Conservation (phyloP, 2,329 filamentous ascomycete species). For the Simplicillium sp. region DNA sequence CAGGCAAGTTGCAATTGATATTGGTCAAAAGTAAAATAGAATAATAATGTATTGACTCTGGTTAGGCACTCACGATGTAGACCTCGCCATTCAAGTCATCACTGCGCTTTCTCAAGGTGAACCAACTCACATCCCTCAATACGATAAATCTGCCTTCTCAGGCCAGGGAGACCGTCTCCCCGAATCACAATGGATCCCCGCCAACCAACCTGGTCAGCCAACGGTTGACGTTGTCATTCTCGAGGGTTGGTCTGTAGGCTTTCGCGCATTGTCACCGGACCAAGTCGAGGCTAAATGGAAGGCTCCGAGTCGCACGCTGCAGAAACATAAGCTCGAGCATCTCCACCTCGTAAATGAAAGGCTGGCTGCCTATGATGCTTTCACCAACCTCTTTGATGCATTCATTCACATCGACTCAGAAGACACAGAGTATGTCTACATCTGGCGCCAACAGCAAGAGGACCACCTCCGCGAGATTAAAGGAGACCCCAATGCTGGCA, state of each 20-base stretch:
- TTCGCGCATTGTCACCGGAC: slow-evolving; percentile 50
- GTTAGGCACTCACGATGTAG: slow-evolving; percentile 60
- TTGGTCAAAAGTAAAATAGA: slow-evolving; percentile 2
- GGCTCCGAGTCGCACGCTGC: slow-evolving; percentile 38
- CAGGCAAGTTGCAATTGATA: slow-evolving; percentile 34
- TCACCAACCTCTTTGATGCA: slow-evolving; percentile 41
- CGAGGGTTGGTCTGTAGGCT: slow-evolving; percentile 88
- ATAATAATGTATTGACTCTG: slow-evolving; percentile 1
- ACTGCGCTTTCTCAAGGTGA: slow-evolving; percentile 39
- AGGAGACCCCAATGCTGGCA: slow-evolving; percentile 52
- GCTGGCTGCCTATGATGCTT: slow-evolving; percentile 34
- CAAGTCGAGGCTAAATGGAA: slow-evolving; percentile 43
- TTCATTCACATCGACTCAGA: slow-evolving; percentile 60
- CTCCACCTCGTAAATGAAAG: slow-evolving; percentile 40
- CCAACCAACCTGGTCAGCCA: slow-evolving; percentile 40
- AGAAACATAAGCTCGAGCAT: slow-evolving; percentile 36
- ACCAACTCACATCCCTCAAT: slow-evolving; percentile 55
- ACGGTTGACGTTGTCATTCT: slow-evolving; percentile 62
- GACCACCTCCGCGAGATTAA: slow-evolving; percentile 53
- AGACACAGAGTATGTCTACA: slow-evolving; percentile 67
- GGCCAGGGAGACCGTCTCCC: slow-evolving; percentile 70
- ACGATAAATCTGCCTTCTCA: slow-evolving; percentile 72
- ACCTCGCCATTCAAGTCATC: slow-evolving; percentile 56
- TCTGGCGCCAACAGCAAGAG: slow-evolving; percentile 79
- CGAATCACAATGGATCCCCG: slow-evolving; percentile 47